Conservation (phyloP, 305 asterid genomes). For the Petunia hybrid region DNA sequence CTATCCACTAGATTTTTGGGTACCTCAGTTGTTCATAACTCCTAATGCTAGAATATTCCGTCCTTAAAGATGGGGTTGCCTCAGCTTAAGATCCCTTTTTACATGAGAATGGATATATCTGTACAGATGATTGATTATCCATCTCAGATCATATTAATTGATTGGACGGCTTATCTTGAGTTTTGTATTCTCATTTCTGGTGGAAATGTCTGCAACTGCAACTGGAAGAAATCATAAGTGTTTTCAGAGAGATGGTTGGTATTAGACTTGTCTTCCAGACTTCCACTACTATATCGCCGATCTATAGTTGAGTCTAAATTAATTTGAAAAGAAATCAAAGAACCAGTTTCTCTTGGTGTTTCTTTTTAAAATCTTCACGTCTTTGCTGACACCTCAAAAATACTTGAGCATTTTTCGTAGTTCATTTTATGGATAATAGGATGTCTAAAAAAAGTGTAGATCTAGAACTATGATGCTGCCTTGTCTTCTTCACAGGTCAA, state of each 20-base stretch:
- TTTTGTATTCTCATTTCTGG: neutral
- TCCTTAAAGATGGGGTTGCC: neutral
- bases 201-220: neutral
- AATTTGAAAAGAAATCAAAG: conserved; percentile 12
- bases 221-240: neutral
- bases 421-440: conserved; percentile 11
- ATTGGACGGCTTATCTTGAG: conserved; percentile 12
- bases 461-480: conserved; percentile 29
- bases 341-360: conserved; percentile 1
- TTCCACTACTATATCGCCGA: conserved; percentile 13
- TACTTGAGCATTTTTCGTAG: neutral
- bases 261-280: conserved; percentile 18
- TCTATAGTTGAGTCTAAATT: neutral
- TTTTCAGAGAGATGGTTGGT: conserved; percentile 27
- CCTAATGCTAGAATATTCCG: neutral
- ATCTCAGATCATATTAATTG: conserved; percentile 13
- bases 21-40: neutral
- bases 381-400: conserved; percentile 4
- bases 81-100: neutral
- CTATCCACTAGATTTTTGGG: conserved; percentile 6
- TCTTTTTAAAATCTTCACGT: neutral
- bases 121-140: conserved; percentile 21
- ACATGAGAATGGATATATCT: conserved; percentile 5
- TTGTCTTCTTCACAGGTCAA: conserved; percentile 61
- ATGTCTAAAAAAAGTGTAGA: neutral